A percentile compares a stretch with the other conserved stretches of the same genome.
Conservation (phyloP, 1,284 basidiomycete genomes). For the Ustilago xerochloae region DNA sequence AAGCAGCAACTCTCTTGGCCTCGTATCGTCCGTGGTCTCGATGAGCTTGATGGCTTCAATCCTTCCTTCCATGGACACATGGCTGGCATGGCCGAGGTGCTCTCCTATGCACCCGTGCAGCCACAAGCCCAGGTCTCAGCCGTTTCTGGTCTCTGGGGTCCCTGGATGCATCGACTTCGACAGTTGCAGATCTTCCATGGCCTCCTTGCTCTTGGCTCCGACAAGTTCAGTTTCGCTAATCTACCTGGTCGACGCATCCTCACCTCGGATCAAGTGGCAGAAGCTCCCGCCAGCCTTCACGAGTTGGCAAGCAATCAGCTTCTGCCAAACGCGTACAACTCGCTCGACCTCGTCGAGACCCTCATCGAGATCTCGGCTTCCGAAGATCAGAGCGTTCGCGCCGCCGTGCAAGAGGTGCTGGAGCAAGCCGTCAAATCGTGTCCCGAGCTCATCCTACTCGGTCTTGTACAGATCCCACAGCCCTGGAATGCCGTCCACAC, state of each 20-base stretch:
- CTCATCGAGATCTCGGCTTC: constrained; percentile 87
- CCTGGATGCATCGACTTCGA: constrained; percentile 85
- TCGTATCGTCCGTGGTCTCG: constrained; percentile 68
- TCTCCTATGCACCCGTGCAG: constrained; percentile 45
- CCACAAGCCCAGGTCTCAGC: constrained; percentile 43
- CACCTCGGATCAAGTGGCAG: constrained; percentile 51
- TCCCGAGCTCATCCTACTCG: constrained; percentile 93
- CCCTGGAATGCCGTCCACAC: constrained; percentile 87
- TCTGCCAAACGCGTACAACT: constrained; percentile 92
- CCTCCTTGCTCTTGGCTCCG: constrained; percentile 81
- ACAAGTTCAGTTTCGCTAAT: constrained; percentile 80
- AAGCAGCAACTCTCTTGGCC: constrained; percentile 58
- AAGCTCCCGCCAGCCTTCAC: constrained; percentile 83
- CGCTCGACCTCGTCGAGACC: constrained; percentile 89
- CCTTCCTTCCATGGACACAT: constrained; percentile 68
- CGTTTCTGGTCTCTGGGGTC: constrained; percentile 70
- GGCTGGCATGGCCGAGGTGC: constrained; percentile 58
- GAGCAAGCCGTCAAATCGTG: constrained; percentile 74
- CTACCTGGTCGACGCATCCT: constrained; percentile 58
- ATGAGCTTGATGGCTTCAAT: constrained; percentile 69
- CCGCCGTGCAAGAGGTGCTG: constrained; percentile 62
- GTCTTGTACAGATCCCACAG: constrained; percentile 84
- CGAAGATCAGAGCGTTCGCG: constrained; percentile 72
- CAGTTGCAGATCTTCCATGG: constrained; percentile 89
- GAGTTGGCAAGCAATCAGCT: constrained; percentile 76